These are phyloP conservation scores for Castanea sativa DNA, from an alignment of 306 rosid species.

Conservation along the genomic window DNA sequence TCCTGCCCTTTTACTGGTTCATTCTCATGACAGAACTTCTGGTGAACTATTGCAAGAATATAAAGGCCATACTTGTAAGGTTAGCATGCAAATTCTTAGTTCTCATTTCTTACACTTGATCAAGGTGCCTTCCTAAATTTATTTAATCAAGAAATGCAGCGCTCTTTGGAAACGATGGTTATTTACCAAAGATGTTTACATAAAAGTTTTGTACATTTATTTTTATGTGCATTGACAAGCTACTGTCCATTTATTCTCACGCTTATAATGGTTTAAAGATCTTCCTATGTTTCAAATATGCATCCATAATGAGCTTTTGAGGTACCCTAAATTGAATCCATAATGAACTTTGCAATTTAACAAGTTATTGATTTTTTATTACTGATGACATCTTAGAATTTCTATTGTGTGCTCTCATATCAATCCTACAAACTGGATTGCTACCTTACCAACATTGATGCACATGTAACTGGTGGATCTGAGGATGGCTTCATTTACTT, in stretches of 20 bases:
- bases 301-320: not conserved
- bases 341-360: not conserved
- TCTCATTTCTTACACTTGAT: conserved; percentile 12
- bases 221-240: not conserved
- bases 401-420: conserved; percentile 8
- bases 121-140: not conserved
- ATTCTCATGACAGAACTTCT: conserved; percentile 55
- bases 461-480: conserved; percentile 85
- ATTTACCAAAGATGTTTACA: not conserved
- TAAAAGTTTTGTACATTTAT: not conserved
- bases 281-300: not conserved
- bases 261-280: not conserved
- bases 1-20: not conserved
- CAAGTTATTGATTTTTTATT: not conserved
- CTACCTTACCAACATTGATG: conserved; percentile 90
- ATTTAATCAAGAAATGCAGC: not conserved
- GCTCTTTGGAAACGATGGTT: not conserved
- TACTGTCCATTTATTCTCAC: not conserved
- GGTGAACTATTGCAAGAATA: conserved; percentile 88
- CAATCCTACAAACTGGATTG: conserved; percentile 93
- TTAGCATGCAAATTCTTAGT: conserved; percentile 34
- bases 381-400: conserved; percentile 18
- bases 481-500: conserved; percentile 86
- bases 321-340: conserved; percentile 4
- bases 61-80: conserved; percentile 86